Percentiles rank a stretch among this genome's conserved stretches.
Evolutionary conservation across 179 eudicot genomes (phyloP).

Genomic region (Nepenthes alata): DNA sequence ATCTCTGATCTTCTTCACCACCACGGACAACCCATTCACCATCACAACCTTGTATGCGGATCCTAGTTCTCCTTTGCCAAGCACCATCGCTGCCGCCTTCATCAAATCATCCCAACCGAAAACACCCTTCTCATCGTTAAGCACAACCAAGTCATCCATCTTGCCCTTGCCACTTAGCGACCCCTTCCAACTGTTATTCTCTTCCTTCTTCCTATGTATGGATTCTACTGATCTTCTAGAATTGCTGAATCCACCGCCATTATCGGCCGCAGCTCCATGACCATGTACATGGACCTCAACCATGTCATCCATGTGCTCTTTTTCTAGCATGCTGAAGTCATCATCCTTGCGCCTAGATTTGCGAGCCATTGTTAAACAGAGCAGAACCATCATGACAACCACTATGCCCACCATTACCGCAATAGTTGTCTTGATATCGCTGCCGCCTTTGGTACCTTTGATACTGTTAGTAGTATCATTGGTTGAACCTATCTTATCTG

Average conservation of each 20-base stretch:
- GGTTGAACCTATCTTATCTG: no score
- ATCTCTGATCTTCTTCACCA: slow-evolving; percentile 68
- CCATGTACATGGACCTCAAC: slow-evolving; percentile 29
- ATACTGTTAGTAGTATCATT: not conserved
- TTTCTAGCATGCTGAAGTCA: slow-evolving; percentile 9
- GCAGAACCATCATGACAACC: slow-evolving; percentile 19
- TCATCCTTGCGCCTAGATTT: slow-evolving; percentile 15
- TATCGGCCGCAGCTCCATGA: not conserved
- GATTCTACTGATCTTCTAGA: slow-evolving; percentile 14
- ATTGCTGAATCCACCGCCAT: slow-evolving; percentile 5
- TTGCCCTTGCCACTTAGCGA: slow-evolving; percentile 8
- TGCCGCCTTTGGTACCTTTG: not conserved
- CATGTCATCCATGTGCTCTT: slow-evolving; percentile 22
- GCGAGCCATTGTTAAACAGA: slow-evolving; percentile 14
- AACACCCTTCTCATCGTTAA: slow-evolving; percentile 45
- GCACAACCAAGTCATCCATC: slow-evolving; percentile 33
- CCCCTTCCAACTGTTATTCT: slow-evolving; percentile 17
- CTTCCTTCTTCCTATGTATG: slow-evolving; percentile 23
- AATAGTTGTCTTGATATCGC: slow-evolving; percentile 4
- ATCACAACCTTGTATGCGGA: slow-evolving; percentile 73
- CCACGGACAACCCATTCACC: slow-evolving; percentile 56
- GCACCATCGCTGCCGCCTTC: slow-evolving; percentile 82
- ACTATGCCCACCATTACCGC: slow-evolving; percentile 25
- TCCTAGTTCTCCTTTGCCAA: slow-evolving; percentile 68
- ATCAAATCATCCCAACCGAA: slow-evolving; percentile 68